Evolutionary conservation across 2,329 filamentous ascomycete species (phyloP), one percentile per base, ranked within the genome.

Genomic region (Trichoderma asperellum): DNA sequence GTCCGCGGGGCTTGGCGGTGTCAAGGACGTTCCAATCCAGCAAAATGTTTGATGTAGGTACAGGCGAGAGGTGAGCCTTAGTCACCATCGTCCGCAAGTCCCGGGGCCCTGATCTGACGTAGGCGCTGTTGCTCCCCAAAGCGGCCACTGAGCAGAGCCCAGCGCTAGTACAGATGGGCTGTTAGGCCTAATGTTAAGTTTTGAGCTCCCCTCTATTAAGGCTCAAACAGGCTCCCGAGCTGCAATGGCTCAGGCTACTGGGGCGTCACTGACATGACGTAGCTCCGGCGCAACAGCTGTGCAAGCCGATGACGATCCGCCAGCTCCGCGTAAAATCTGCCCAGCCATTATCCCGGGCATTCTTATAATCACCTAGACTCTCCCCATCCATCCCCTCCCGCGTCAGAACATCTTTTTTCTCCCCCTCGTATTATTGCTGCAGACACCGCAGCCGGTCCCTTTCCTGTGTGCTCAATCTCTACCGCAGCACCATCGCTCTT

Each of bases 221-320:
- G 63, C 63, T 27, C 63, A 49, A 58, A 37, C 37, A 59, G 55
- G 40, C 53, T 66, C 37, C 27, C 29, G 40, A 59, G 40, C 62
- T 57, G 27, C 32, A n/a, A 57, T 27, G 43, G 43, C 49, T 56
- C 49, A 40, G 49, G 14, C 62, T 21, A 65, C 59, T 21, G 40
- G 40, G 29, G 21, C 40, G 56, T 40, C 37, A 53, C 47, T 47
- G 55, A 24, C 56, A 70, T 70, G 68, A 70, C 68, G 68, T 70
- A 70, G 63, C 49, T 43, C 11, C 21, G 40, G 66, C 68, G 49
- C 60, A 62, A 56, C 57, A 60, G 57, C 56, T 58, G 63, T 58
- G 40, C 68, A 57, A 68, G 66, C 62, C 68, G 68, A 70, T 70
- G 68, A 62, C 68, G 68, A 68, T 70, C 68, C 68, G 68, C 57